A percentile compares a stretch with the other conserved stretches of the same genome.
phyloP scores from a whole-genome alignment of 2,329 filamentous ascomycete species.

The Pseudocercospora fuligena region DNA sequence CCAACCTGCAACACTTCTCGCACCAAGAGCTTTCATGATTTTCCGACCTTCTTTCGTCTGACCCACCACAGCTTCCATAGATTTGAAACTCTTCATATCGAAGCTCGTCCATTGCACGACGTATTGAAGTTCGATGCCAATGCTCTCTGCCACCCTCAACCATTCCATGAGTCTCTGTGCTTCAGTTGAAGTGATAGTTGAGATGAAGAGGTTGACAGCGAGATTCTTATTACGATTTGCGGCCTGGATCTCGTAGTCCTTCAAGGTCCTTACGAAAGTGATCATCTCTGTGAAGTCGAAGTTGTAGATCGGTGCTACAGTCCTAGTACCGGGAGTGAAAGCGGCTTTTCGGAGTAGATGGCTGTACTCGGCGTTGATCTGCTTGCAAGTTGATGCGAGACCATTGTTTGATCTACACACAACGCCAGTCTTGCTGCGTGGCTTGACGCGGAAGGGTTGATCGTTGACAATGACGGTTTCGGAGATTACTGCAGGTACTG shows the following conservation, averaged over 20 bases:
- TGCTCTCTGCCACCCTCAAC: conserved; percentile 15
- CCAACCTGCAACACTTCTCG: conserved; percentile 19
- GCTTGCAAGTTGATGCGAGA: conserved; percentile 22
- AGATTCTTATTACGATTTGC: conserved; percentile 27
- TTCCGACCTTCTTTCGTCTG: conserved; percentile 24
- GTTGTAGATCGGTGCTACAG: conserved; percentile 23
- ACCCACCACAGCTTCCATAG: conserved; percentile 20
- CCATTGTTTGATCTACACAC: conserved; percentile 8
- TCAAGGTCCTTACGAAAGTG: conserved; percentile 21
- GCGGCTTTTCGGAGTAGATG: conserved; percentile 26
- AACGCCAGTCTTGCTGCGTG: conserved; percentile 6
- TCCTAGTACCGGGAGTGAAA: conserved; percentile 24
- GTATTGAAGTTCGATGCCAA: conserved; percentile 22
- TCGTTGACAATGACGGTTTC: conserved; percentile 25
- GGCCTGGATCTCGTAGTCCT: conserved; percentile 18
- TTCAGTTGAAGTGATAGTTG: not conserved
- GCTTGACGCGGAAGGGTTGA: conserved; percentile 25
- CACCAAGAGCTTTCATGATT: conserved; percentile 20
- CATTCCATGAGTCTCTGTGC: conserved; percentile 20
- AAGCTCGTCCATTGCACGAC: conserved; percentile 25
- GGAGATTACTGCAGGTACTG: conserved; percentile 23
- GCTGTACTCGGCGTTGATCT: conserved; percentile 26
- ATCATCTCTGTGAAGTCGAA: conserved; percentile 27
- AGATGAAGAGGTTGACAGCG: conserved; percentile 21
- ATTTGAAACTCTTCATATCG: conserved; percentile 14